Evolutionary conservation across 805 yeast species (phyloP), one percentile per base, ranked within the genome.

Genomic region (Wickerhamiella allomyrinae): DNA sequence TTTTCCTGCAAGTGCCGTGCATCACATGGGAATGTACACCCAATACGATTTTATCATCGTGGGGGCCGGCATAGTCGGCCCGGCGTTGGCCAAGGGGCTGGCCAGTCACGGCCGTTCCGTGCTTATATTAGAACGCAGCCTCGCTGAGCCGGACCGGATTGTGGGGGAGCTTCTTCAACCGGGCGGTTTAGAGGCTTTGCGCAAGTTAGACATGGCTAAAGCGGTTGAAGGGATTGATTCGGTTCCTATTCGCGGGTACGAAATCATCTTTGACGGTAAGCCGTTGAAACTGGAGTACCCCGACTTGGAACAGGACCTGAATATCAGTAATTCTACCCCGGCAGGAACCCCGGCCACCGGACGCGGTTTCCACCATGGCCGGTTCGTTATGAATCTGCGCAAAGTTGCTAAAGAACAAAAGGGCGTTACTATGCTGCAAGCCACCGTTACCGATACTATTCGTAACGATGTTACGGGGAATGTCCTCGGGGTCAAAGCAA

Each of bases 31-130:
- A 27, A 27, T 27, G 31, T 27, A 3, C 31, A n/a, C 31, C 20
- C 55, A 58, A 29, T 85, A 74, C 61, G 98, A 91, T 56, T 89
- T 79, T 40, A 77, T 89, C 34, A 80, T 91, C 20, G 76, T 91
- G 31, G 98, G 98, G n/a, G 96, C 97, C n/a, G 98, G 98, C 43
- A 94, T 89, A 17, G 79, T 85, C 20, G 98, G 99, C 1, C 95
- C 98, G 2, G 78, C 89, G 43, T 69, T 89, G 15, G 96, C 96
- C 35, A 80, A 86, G 1, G 86, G 82, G 3, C 64, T 91, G 42
- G 97, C 95, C 1, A 71, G 89, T 52, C 93, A 83, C 55, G 97
- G 97, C 24, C 71, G 94, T 50, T 70, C 71, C 40, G 96, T 91
- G 7, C 60, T 80, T 41, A 69, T 80, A 17, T 58, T 76, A 15